Percentiles rank a stretch among this genome's conserved stretches.
Conservation (phyloP, 257 asterid species). For the Solanum paucissectum region DNA sequence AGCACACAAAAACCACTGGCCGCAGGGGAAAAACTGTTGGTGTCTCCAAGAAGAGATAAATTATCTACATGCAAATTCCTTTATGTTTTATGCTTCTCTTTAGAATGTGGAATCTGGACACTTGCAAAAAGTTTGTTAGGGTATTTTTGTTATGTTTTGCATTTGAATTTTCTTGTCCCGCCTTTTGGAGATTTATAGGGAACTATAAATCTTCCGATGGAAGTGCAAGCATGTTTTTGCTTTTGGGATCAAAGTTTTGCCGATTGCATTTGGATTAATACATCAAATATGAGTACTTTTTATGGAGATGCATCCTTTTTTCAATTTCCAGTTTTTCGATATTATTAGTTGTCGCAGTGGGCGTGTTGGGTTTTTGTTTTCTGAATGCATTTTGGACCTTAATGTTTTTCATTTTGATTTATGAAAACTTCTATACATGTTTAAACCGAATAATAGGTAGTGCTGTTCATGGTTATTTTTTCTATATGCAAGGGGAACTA, state of each 20-base stretch:
- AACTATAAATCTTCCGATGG: background rate
- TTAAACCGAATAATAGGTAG: background rate
- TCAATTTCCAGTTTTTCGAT: background rate
- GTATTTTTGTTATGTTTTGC: background rate
- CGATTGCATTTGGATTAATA: background rate
- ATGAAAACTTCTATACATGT: background rate
- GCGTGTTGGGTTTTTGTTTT: background rate
- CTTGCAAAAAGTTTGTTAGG: background rate
- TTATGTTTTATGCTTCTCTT: background rate
- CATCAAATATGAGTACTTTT: background rate
- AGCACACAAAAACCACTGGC: slow-evolving; percentile 94
- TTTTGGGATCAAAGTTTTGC: background rate
- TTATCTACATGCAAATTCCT: background rate
- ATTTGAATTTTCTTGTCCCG: background rate
- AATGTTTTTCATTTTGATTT: background rate
- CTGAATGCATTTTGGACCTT: background rate
- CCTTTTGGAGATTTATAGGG: background rate
- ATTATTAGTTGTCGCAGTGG: background rate
- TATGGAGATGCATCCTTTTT: background rate
- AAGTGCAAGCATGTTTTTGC: background rate
- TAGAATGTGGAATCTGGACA: background rate
- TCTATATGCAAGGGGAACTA: background rate
- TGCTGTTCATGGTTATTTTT: background rate
- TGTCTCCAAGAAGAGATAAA: slow-evolving; percentile 86
- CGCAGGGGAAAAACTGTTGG: slow-evolving; percentile 96